Evolutionary conservation across 106 monocot species (phyloP).

Genomic region (Dioscorea zingiberensis): DNA sequence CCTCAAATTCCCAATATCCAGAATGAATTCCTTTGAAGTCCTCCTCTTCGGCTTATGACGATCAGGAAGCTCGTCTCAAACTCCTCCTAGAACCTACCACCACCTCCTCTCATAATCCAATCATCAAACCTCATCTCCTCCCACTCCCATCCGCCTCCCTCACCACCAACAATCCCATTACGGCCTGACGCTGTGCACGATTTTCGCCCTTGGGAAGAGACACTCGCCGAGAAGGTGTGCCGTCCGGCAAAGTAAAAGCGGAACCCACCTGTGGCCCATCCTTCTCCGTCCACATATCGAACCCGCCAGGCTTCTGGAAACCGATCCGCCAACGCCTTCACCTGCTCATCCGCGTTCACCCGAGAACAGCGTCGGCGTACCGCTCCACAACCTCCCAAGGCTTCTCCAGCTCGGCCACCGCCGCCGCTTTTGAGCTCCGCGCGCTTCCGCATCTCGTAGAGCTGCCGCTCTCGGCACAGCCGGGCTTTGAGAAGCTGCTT

Average conservation of each 20-base stretch:
- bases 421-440: conserved; percentile 71
- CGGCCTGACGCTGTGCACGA: conserved; percentile 63
- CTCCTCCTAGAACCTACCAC: conserved; percentile 15
- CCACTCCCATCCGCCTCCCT: not conserved
- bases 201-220: conserved; percentile 72
- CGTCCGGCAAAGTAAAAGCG: conserved; percentile 21
- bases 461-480: conserved; percentile 72
- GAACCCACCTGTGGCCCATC: conserved; percentile 78
- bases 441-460: conserved; percentile 96
- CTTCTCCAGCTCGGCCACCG: conserved; percentile 67
- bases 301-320: conserved; percentile 74
- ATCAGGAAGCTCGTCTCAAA: not conserved
- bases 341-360: conserved; percentile 81
- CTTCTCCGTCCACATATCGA: conserved; percentile 88
- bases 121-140: conserved; percentile 21
- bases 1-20: not conserved
- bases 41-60: not conserved
- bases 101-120: conserved; percentile 39
- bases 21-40: not conserved
- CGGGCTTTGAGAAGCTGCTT: conserved; percentile 94
- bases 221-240: conserved; percentile 43
- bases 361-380: conserved; percentile 69
- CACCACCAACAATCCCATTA: conserved; percentile 25
- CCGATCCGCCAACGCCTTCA: conserved; percentile 77
- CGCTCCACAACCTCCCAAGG: conserved; percentile 79